These are phyloP conservation scores for Nepenthes gracilis DNA, from an alignment of 148 eudicot genomes.

Conservation along the genomic window DNA sequence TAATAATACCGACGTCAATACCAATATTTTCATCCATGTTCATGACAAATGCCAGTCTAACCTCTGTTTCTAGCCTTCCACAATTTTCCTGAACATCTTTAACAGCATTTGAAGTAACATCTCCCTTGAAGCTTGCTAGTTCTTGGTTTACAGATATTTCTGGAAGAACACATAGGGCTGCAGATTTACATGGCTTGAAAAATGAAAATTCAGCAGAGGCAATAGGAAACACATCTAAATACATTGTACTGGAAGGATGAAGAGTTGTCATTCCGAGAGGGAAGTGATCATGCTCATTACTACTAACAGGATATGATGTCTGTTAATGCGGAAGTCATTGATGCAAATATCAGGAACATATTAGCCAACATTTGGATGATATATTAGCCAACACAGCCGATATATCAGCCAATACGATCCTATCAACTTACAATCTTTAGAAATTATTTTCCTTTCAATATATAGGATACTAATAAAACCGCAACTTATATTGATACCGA, in stretches of 20 bases:
- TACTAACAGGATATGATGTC: constrained; percentile 2
- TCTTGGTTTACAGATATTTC: neutral
- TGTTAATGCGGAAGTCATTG: too few relatives aligned
- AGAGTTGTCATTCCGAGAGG: constrained; percentile 14
- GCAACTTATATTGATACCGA: too few relatives aligned
- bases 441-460: too few relatives aligned
- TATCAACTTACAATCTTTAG: too few relatives aligned
- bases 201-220: constrained; percentile 15
- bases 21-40: too few relatives aligned
- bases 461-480: too few relatives aligned
- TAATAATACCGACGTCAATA: too few relatives aligned
- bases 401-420: too few relatives aligned
- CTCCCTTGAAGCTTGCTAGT: constrained; percentile 8
- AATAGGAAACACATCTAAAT: constrained; percentile 14
- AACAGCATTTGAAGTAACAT: constrained; percentile 10
- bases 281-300: constrained; percentile 9
- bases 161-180: constrained; percentile 4
- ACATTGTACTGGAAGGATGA: constrained; percentile 12
- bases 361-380: too few relatives aligned
- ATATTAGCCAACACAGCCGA: too few relatives aligned
- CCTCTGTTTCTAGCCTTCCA: constrained; percentile 16
- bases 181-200: constrained; percentile 12
- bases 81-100: constrained; percentile 7
- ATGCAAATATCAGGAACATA: too few relatives aligned
- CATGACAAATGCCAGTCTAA: constrained; percentile 2